Conservation (phyloP, 2,329 filamentous ascomycete species). For the Teratosphaeria epicoccoides region DNA sequence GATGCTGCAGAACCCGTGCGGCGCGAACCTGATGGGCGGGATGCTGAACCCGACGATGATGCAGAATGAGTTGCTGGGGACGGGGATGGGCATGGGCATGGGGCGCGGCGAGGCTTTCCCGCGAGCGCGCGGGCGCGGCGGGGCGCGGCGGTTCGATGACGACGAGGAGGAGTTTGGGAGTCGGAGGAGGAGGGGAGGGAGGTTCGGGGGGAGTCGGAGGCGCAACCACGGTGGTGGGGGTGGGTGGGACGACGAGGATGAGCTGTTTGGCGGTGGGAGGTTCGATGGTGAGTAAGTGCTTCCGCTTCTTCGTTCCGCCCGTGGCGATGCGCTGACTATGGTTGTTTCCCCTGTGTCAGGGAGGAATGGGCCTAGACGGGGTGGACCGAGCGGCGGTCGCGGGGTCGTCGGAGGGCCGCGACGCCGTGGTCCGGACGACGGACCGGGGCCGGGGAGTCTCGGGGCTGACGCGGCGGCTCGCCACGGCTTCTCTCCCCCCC, state of each 20-base stretch:
- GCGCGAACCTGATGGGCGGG: background rate
- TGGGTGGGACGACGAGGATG: background rate
- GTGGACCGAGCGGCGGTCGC: background rate
- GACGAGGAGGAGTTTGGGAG: background rate
- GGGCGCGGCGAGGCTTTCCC: background rate
- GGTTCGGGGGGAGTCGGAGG: background rate
- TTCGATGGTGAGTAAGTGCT: constrained; percentile 9
- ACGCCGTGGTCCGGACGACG: background rate
- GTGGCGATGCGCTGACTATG: no score
- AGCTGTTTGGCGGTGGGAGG: constrained; percentile 3
- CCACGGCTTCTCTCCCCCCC: no score
- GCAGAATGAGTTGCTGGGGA: background rate
- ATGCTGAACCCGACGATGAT: background rate
- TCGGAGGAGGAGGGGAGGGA: background rate
- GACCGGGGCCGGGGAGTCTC: background rate
- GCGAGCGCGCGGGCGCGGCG: background rate
- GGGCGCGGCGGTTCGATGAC: background rate
- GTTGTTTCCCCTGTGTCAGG: background rate
- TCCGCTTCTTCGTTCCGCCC: background rate
- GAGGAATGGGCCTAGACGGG: background rate
- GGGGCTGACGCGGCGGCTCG: no score
- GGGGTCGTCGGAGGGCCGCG: no score
- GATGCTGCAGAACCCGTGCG: background rate
- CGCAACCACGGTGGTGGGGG: background rate
- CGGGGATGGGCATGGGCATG: constrained; percentile 1